These are phyloP conservation scores for Xylaria multiplex DNA, from an alignment of 2,329 filamentous ascomycete species.

Conservation along the genomic window DNA sequence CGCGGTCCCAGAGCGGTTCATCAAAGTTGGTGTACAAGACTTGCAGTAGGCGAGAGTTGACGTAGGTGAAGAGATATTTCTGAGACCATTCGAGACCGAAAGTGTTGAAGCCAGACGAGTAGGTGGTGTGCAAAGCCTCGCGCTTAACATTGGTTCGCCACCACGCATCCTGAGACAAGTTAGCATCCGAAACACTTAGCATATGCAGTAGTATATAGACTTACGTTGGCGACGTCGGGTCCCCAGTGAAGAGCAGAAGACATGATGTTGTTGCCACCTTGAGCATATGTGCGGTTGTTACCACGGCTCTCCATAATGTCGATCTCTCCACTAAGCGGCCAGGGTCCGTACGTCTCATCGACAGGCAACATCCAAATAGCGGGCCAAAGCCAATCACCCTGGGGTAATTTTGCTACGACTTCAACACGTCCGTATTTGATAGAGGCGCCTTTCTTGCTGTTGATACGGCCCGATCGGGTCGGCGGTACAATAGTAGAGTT, in stretches of 20 bases:
- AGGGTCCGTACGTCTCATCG: slow-evolving; percentile 75
- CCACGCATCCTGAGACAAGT: slow-evolving; percentile 69
- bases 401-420: slow-evolving; percentile 78
- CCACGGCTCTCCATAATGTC: slow-evolving; percentile 84
- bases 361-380: slow-evolving; percentile 92
- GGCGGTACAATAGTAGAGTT: slow-evolving; percentile 82
- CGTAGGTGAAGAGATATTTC: slow-evolving; percentile 88
- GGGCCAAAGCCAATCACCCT: slow-evolving; percentile 89
- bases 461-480: slow-evolving; percentile 80
- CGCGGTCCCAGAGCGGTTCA: slow-evolving; percentile 73
- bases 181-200: neutral
- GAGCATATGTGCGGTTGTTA: slow-evolving; percentile 79
- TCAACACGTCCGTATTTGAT: slow-evolving; percentile 87
- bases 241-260: slow-evolving; percentile 87
- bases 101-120: slow-evolving; percentile 74
- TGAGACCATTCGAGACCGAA: slow-evolving; percentile 88
- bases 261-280: slow-evolving; percentile 83
- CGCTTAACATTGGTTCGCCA: slow-evolving; percentile 86
- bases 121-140: slow-evolving; percentile 78
- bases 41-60: slow-evolving; percentile 82
- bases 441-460: slow-evolving; percentile 73
- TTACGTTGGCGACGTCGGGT: slow-evolving; percentile 68
- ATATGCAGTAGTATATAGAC: neutral
- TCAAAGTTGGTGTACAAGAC: slow-evolving; percentile 83
- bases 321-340: slow-evolving; percentile 85